A percentile compares a stretch with the other conserved stretches of the same genome.
Evolutionary conservation across 2,329 filamentous ascomycete species (phyloP).

Genomic region (Fusarium sambucinum): DNA sequence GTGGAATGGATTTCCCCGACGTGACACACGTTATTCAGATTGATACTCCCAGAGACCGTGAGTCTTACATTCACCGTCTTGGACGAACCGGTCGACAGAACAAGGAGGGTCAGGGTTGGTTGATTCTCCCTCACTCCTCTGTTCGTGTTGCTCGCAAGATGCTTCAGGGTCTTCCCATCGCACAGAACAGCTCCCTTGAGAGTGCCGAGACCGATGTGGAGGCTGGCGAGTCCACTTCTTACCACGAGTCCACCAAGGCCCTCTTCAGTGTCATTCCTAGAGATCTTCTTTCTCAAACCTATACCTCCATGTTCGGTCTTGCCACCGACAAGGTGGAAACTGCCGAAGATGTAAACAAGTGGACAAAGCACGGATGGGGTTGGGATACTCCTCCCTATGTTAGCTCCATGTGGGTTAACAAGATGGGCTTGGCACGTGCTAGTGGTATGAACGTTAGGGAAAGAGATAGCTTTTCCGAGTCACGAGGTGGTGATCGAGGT

Average conservation of each 20-base stretch:
- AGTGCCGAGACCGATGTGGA: constrained; percentile 66
- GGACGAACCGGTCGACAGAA: constrained; percentile 82
- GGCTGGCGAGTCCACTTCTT: constrained; percentile 60
- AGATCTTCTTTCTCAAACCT: constrained; percentile 56
- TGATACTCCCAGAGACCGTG: constrained; percentile 71
- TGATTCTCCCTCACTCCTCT: constrained; percentile 71
- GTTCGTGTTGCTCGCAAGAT: constrained; percentile 60
- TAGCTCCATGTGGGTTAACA: constrained; percentile 45
- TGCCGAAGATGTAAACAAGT: constrained; percentile 66
- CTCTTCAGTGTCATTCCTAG: constrained; percentile 59
- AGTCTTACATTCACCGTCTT: constrained; percentile 81
- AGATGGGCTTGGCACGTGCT: constrained; percentile 50
- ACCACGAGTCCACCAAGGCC: constrained; percentile 58
- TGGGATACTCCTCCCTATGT: constrained; percentile 61
- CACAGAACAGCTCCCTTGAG: constrained; percentile 64
- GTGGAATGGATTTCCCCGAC: constrained; percentile 85
- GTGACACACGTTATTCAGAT: constrained; percentile 85
- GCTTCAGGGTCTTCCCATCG: constrained; percentile 71
- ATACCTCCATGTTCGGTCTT: constrained; percentile 69
- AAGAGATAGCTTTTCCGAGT: constrained; percentile 1
- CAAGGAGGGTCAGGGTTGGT: constrained; percentile 77
- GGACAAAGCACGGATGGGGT: constrained; percentile 65
- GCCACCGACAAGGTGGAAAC: constrained; percentile 57
- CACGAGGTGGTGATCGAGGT: neutral
- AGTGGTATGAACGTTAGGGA: constrained; percentile 52